Base-by-base conservation (phyloP, 1,284 basidiomycete species). In the Cryptococcus sp. region DNA sequence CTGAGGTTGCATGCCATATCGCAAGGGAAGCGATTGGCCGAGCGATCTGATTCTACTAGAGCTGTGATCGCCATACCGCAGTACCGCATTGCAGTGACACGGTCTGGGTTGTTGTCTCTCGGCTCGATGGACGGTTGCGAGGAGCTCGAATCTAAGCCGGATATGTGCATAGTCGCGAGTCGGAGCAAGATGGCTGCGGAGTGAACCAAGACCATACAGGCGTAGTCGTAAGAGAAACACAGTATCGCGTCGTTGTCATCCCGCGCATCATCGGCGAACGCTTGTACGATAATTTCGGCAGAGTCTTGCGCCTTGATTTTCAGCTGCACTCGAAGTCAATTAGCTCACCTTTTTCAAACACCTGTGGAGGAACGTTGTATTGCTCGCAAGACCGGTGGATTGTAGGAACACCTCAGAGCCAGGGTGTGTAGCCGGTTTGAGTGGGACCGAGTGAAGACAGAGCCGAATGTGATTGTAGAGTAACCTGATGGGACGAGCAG, bases 1-100 rank as follows among this genome's bases (percentile, higher is more conserved):
- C 56, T 48, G 13, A 67, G 59, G 44, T 62, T 67, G n/a, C 41
- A 50, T 5, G 65, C 65, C 65, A 67, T 67, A 35, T 67, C 65
- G 35, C 54, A 59, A 15, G 65, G 56, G 56, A 67, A 67, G 3
- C 39, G 42, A 46, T 65, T 67, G 8, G 63, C 63, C 1, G 65
- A 64, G 5, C 63, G 65, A 44, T 62, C 62, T 16, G 56, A 56
- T 39, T 65, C 62, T 11, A 67, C 59, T 53, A 67, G 42, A 8
- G 61, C 52, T 13, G 63, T 60, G 49, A 67, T 62, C 3, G 65
- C 63, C 60, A 59, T 56, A 3, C 47, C 65, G 51, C 59, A 67
- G 46, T 60, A 65, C 19, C 65, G 48, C 56, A 56, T 62, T 5
- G 65, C 63, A 3, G 50, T 52, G 20, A 35, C 31, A 13, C 50